These are phyloP conservation scores for Sherardia arvensis DNA, from an alignment of 257 asterid genomes.

Conservation along the genomic window DNA sequence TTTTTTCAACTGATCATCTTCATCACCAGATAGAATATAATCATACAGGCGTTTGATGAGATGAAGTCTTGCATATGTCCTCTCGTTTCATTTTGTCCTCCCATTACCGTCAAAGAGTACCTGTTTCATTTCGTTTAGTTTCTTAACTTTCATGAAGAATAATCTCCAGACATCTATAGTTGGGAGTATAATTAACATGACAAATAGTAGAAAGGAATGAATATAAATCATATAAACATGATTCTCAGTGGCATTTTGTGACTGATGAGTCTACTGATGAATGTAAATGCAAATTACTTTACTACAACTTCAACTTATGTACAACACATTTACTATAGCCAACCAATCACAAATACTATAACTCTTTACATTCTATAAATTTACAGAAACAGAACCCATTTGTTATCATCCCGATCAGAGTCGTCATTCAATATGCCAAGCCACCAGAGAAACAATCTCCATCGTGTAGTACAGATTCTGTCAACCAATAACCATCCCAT, in stretches of 20 bases:
- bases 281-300: not conserved
- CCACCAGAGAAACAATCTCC: constrained; percentile 87
- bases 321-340: not conserved
- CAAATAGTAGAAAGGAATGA: not conserved
- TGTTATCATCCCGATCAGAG: not conserved
- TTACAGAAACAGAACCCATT: not conserved
- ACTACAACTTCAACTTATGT: not conserved
- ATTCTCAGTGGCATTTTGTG: too few species aligned
- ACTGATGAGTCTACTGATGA: too few species aligned
- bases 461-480: constrained; percentile 75
- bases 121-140: too few species aligned
- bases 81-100: too few species aligned
- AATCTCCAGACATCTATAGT: not conserved
- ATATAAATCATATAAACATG: not conserved
- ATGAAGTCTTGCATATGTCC: not conserved
- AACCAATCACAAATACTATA: not conserved
- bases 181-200: not conserved
- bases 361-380: not conserved
- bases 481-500: constrained; percentile 98
- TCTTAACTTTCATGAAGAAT: not conserved
- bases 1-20: not conserved
- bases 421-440: constrained; percentile 47
- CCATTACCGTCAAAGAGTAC: too few species aligned
- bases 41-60: not conserved
- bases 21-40: not conserved